A percentile compares a stretch with the other conserved stretches of the same genome.
These are phyloP conservation scores for Sugiyamaella mastotermitis DNA, from an alignment of 805 yeast genomes.

Conservation along the genomic window DNA sequence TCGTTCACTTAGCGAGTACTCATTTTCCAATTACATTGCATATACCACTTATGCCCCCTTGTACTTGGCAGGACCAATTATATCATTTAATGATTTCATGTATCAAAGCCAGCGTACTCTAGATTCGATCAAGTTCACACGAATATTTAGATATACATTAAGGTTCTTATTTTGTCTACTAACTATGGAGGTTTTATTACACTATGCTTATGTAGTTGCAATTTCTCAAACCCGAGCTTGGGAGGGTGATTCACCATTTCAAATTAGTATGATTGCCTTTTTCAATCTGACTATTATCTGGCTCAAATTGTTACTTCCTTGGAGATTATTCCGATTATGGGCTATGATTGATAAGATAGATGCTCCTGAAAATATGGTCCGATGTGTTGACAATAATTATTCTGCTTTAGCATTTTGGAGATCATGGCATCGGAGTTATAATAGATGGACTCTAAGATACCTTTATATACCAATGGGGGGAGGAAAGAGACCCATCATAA, in stretches of 20 bases:
- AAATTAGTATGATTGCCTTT: constrained; percentile 89
- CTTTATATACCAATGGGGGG: constrained; percentile 93
- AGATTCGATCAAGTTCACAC: constrained; percentile 50
- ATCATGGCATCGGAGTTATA: constrained; percentile 95
- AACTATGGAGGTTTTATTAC: constrained; percentile 85
- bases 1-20: constrained; percentile 55
- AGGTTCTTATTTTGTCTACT: constrained; percentile 69
- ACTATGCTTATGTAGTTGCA: constrained; percentile 88
- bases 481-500: constrained; percentile 58
- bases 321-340: constrained; percentile 96
- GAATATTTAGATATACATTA: constrained; percentile 55
- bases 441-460: constrained; percentile 84
- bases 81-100: constrained; percentile 86
- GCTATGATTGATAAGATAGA: constrained; percentile 86
- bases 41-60: constrained; percentile 82
- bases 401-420: constrained; percentile 96
- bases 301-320: constrained; percentile 88
- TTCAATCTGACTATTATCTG: constrained; percentile 88
- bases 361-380: constrained; percentile 95
- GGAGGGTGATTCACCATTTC: constrained; percentile 84
- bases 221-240: constrained; percentile 86
- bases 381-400: constrained; percentile 92
- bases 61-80: constrained; percentile 90
- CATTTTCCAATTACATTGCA: constrained; percentile 59
- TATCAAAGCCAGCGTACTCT: constrained; percentile 54